phyloP scores from a whole-genome alignment of 2,329 filamentous ascomycete species.

The Fusarium redolens region DNA sequence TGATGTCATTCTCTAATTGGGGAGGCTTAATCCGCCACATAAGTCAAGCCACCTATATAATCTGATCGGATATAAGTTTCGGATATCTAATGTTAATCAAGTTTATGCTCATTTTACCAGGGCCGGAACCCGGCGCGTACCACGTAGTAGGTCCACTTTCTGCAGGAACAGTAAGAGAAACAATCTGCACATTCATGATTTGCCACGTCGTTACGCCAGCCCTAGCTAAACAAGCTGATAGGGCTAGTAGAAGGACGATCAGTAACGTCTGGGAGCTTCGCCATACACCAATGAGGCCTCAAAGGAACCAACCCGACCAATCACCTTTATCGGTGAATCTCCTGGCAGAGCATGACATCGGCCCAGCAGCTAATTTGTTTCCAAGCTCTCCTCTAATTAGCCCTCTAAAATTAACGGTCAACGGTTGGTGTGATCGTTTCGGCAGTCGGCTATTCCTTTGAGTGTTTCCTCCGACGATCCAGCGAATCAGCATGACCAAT shows the following conservation, averaged over 20 bases:
- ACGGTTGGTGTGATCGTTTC: conserved; percentile 16
- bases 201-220: not conserved
- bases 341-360: conserved; percentile 8
- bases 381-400: not conserved
- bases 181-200: not conserved
- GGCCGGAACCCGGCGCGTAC: not conserved
- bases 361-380: not conserved
- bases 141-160: not conserved
- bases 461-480: conserved; percentile 20
- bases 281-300: not conserved
- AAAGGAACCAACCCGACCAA: not conserved
- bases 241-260: accelerated
- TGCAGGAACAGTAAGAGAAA: conserved; percentile 5
- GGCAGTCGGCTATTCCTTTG: conserved; percentile 12
- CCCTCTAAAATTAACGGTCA: not conserved
- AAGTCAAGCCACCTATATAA: not conserved
- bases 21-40: not conserved
- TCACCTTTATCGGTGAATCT: not conserved
- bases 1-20: not conserved
- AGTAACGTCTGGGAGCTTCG: not conserved
- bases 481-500: conserved; percentile 8
- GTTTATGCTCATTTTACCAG: not conserved
- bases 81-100: not conserved
- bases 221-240: not conserved
- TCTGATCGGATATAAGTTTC: not conserved